These are phyloP conservation scores for Ogataea hybrid DNA, from an alignment of 1,139 yeast genomes.

Conservation along the genomic window DNA sequence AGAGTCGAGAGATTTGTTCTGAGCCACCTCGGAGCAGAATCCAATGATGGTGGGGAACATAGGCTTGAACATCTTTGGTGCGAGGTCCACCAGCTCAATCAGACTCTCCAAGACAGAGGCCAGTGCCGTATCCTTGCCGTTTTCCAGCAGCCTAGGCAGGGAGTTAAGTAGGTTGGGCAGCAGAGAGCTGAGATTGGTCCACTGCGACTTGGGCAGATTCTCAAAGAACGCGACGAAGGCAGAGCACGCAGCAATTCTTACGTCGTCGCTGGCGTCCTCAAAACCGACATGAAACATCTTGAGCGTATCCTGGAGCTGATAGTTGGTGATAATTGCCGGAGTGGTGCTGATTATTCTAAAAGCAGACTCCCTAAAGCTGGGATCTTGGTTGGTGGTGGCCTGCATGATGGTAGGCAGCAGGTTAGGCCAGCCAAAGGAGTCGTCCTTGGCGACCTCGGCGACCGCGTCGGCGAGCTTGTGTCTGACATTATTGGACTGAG, in stretches of 20 bases:
- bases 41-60: slow-evolving; percentile 86
- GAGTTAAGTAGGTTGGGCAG: slow-evolving; percentile 84
- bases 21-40: slow-evolving; percentile 78
- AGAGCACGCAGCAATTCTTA: slow-evolving; percentile 86
- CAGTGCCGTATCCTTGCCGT: slow-evolving; percentile 76
- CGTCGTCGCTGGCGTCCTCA: slow-evolving; percentile 73
- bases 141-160: slow-evolving; percentile 77
- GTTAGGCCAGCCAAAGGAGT: slow-evolving; percentile 64
- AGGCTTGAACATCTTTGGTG: slow-evolving; percentile 90
- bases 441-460: slow-evolving; percentile 81
- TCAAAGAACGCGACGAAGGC: slow-evolving; percentile 92
- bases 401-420: slow-evolving; percentile 71
- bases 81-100: slow-evolving; percentile 86
- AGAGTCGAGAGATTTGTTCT: slow-evolving; percentile 76
- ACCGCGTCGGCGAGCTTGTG: slow-evolving; percentile 94
- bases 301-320: slow-evolving; percentile 52
- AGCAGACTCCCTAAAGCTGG: slow-evolving; percentile 84
- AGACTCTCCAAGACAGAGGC: slow-evolving; percentile 86
- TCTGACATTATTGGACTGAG: slow-evolving; percentile 69
- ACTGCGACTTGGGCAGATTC: slow-evolving; percentile 69
- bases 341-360: slow-evolving; percentile 85
- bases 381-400: slow-evolving; percentile 52
- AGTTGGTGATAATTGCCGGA: slow-evolving; percentile 68
- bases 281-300: slow-evolving; percentile 80
- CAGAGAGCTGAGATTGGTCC: slow-evolving; percentile 75